Evolutionary conservation across 495 filamentous ascomycete genomes (phyloP).

Genomic region (Podospora conica): DNA sequence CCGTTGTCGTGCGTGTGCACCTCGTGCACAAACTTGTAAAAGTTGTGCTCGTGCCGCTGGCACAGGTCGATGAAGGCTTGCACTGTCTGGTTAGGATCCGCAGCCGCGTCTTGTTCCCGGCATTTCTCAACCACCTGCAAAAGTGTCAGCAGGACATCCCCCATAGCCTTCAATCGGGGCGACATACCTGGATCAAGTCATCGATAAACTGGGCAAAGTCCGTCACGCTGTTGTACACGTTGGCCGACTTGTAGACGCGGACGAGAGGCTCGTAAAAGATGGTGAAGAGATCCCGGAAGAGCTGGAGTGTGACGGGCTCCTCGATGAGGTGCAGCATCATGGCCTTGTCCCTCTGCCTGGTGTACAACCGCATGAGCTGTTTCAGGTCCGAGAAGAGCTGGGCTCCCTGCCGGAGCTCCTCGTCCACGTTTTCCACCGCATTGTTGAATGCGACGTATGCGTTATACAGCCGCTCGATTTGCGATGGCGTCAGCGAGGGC

Average conservation of each 20-base stretch:
- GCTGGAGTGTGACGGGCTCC: slow-evolving; percentile 84
- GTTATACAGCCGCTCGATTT: slow-evolving; percentile 82
- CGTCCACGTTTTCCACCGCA: slow-evolving; percentile 85
- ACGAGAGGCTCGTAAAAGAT: slow-evolving; percentile 98
- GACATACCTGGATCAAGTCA: slow-evolving; percentile 65
- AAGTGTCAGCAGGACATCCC: slow-evolving; percentile 5
- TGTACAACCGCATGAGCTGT: slow-evolving; percentile 88
- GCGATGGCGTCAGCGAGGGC: slow-evolving; percentile 61
- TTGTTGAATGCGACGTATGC: slow-evolving; percentile 96
- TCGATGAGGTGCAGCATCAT: slow-evolving; percentile 97
- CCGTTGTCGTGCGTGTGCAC: slow-evolving; percentile 98
- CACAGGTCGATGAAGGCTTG: slow-evolving; percentile 97
- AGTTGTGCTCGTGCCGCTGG: slow-evolving; percentile 84
- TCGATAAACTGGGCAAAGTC: slow-evolving; percentile 92
- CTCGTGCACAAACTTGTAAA: slow-evolving; percentile 98
- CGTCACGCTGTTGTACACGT: slow-evolving; percentile 93
- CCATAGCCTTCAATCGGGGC: background rate
- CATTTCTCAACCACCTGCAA: slow-evolving; percentile 70
- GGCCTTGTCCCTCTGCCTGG: slow-evolving; percentile 84
- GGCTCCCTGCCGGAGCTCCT: slow-evolving; percentile 79
- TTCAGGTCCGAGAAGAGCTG: slow-evolving; percentile 91
- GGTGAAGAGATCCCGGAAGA: slow-evolving; percentile 94
- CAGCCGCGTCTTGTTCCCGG: slow-evolving; percentile 83
- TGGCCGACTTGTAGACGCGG: slow-evolving; percentile 95
- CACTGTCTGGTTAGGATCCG: slow-evolving; percentile 98